Base-by-base conservation (phyloP, 169 alveolate species). In the Eimeria maxima region DNA sequence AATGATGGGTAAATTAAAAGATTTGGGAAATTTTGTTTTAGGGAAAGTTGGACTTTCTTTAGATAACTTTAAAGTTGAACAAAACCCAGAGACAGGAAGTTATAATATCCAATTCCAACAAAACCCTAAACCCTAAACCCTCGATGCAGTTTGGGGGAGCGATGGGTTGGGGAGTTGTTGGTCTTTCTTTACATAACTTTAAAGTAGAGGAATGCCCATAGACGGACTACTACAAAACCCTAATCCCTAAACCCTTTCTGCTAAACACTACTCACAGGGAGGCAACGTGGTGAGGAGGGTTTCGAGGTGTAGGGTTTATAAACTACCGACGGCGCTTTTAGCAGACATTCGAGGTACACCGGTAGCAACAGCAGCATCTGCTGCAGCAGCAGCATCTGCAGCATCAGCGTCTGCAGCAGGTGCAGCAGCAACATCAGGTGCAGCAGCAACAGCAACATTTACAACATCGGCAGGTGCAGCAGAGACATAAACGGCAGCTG, bases 21-120 rank as follows among this genome's bases (percentile, higher is more conserved):
- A 98, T 95, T 95, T 99, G 29, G 99, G 99, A 27, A 99, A 99
- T 95, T 97, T 98, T 90, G 97, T 99, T 38, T 97, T 99, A 69
- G 99, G 99, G n/a, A 99, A 99, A 80, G 98, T 99, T 84, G 99
- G 99, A 3, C 97, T 99, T 20, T 98, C 99, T 22, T 97, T 98
- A 29, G 99, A 99, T 95, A 99, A 98, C 96, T 99, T 99, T 97
- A 97, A 99, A 95, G 99, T 99, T 60, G 98, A 98, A 74, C 98
- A 98, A 93, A 98, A 98, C 96, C 98, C 98, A 13, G 98, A 98
- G 80, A 98, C 98, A 47, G 99, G 99, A 4, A 97, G 99, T 60
- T 99, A 98, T 97, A 98, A 98, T 91, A 99, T 99, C 29, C 99
- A 98, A 55, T 98, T 98, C 97, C 98, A 98, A 94, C 99, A 98